phyloP scores from a whole-genome alignment of 768 basidiomycete genomes.

The Thelephora ganbajun region DNA sequence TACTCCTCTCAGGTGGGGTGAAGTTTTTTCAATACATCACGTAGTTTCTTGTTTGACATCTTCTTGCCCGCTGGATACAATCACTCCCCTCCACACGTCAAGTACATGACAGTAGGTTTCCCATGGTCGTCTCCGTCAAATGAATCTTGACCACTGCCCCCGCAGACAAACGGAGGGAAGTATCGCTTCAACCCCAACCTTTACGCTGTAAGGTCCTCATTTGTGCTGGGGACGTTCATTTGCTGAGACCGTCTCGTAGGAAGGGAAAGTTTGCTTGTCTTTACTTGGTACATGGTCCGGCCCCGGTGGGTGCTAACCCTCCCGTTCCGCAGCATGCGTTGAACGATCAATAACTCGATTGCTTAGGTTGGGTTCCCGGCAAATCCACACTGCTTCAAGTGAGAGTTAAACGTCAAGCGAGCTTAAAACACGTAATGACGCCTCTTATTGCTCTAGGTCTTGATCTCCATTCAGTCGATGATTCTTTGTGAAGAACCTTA shows the following conservation, averaged over 20 bases:
- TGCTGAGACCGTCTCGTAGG: constrained; percentile 25
- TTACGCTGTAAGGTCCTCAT: constrained; percentile 51
- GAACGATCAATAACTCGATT: background rate
- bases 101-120: constrained; percentile 48
- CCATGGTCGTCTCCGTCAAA: background rate
- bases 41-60: constrained; percentile 74
- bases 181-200: constrained; percentile 91
- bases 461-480: constrained; percentile 95
- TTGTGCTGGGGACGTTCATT: background rate
- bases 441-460: constrained; percentile 28
- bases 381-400: constrained; percentile 84
- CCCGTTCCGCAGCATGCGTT: background rate
- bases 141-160: background rate
- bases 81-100: constrained; percentile 65
- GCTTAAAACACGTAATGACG: background rate
- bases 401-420: constrained; percentile 6
- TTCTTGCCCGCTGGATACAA: constrained; percentile 88
- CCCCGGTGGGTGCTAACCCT: constrained; percentile 22
- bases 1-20: background rate
- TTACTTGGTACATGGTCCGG: constrained; percentile 87
- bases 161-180: constrained; percentile 74
- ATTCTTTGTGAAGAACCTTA: constrained; percentile 92
- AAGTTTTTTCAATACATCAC: constrained; percentile 6
- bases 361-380: constrained; percentile 71
- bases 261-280: constrained; percentile 90